phyloP scores from a whole-genome alignment of 2,329 filamentous ascomycete species.

The Curvularia verruculosa region DNA sequence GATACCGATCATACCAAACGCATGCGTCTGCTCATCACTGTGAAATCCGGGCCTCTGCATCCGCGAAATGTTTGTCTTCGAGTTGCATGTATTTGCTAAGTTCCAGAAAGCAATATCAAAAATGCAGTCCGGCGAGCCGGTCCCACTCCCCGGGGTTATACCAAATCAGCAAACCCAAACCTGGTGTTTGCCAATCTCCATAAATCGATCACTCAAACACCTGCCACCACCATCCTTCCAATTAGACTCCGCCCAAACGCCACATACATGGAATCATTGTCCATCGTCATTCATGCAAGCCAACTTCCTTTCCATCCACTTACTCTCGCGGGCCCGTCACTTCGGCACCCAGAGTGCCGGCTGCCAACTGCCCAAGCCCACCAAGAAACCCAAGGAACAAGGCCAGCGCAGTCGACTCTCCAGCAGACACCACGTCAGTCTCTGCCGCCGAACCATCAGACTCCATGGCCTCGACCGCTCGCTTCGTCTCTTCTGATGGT shows the following conservation, averaged over 20 bases:
- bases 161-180: constrained; percentile 1
- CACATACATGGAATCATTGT: not conserved
- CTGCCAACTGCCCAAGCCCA: constrained; percentile 43
- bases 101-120: constrained; percentile 10
- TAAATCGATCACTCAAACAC: not conserved
- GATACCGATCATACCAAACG: not conserved
- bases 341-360: constrained; percentile 46
- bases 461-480: constrained; percentile 36
- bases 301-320: not conserved
- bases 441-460: constrained; percentile 34
- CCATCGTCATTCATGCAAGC: not conserved
- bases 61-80: not conserved
- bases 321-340: constrained; percentile 32
- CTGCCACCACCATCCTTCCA: not conserved
- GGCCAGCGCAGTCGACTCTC: constrained; percentile 46
- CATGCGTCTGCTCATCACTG: not conserved
- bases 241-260: constrained; percentile 2
- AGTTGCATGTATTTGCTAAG: not conserved
- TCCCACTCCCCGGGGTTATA: constrained; percentile 3
- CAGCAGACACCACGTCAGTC: constrained; percentile 39
- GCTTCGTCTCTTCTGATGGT: constrained; percentile 28
- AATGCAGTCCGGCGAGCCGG: constrained; percentile 3
- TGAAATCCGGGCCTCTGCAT: not conserved
- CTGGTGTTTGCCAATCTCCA: not conserved
- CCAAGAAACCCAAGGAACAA: constrained; percentile 44